Percentiles rank a stretch among this genome's conserved stretches.
These are phyloP conservation scores for Boletus sensibilis DNA, from an alignment of 768 basidiomycete species.

Conservation along the genomic window DNA sequence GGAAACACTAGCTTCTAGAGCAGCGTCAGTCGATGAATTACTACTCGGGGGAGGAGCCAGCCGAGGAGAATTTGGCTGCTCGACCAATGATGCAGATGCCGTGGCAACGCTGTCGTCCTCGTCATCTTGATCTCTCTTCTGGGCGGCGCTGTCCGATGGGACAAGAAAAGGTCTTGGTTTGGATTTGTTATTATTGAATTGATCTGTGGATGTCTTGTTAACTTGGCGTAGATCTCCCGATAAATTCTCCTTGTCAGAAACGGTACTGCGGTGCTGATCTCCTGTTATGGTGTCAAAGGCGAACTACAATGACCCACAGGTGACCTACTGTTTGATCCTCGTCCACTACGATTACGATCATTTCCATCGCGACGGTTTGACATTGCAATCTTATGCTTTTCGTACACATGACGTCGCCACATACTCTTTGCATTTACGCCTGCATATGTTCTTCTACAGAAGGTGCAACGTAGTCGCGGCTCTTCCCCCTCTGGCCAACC, in stretches of 20 bases:
- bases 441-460: slow-evolving; percentile 80
- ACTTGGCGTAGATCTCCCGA: slow-evolving; percentile 30
- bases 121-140: slow-evolving; percentile 12
- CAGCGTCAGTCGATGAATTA: not conserved
- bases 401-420: slow-evolving; percentile 87
- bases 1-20: not conserved
- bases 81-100: slow-evolving; percentile 26
- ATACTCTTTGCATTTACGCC: slow-evolving; percentile 90
- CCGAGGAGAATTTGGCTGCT: slow-evolving; percentile 26
- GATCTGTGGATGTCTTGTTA: slow-evolving; percentile 26
- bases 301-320: slow-evolving; percentile 2
- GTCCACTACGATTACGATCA: slow-evolving; percentile 58
- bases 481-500: slow-evolving; percentile 82
- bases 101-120: slow-evolving; percentile 12
- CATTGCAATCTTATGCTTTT: slow-evolving; percentile 91
- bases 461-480: slow-evolving; percentile 77
- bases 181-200: slow-evolving; percentile 14
- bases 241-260: slow-evolving; percentile 35
- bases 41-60: slow-evolving; percentile 18
- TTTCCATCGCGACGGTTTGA: slow-evolving; percentile 74
- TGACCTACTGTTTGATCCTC: slow-evolving; percentile 62
- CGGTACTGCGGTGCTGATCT: slow-evolving; percentile 56
- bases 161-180: slow-evolving; percentile 24
- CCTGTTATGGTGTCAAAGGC: slow-evolving; percentile 40
- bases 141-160: slow-evolving; percentile 13